These are phyloP conservation scores for Gonapodya sp. DNA, from an alignment of 192 early-diverging fungal genomes.

Conservation along the genomic window DNA sequence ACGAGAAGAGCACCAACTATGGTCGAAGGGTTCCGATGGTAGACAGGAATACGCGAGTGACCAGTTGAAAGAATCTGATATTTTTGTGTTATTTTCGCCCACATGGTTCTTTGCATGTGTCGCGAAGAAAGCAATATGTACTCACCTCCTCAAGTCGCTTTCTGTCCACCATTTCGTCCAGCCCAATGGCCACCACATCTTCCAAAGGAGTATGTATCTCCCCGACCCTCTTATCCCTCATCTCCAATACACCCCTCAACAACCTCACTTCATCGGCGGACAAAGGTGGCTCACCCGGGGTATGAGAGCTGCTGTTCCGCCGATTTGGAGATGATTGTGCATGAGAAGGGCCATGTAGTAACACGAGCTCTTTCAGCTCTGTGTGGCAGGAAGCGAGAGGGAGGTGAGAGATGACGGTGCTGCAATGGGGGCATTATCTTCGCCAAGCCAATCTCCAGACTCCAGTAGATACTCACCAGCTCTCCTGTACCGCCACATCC, in stretches of 20 bases:
- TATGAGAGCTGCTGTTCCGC: neutral
- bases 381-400: neutral
- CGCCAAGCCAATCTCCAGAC: neutral
- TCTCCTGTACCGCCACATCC: neutral
- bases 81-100: slow-evolving; percentile 44
- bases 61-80: slow-evolving; percentile 59
- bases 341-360: slow-evolving; percentile 43
- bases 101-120: slow-evolving; percentile 57
- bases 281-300: slow-evolving; percentile 25
- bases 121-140: slow-evolving; percentile 58
- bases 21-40: slow-evolving; percentile 43
- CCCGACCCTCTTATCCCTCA: neutral
- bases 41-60: slow-evolving; percentile 69
- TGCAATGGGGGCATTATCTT: neutral
- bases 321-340: neutral
- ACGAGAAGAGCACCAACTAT: slow-evolving; percentile 68
- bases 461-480: neutral
- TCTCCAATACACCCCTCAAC: slow-evolving; percentile 35
- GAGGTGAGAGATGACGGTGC: neutral
- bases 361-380: slow-evolving; percentile 69
- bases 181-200: neutral
- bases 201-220: neutral
- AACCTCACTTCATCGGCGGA: slow-evolving; percentile 72
- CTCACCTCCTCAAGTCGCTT: slow-evolving; percentile 34
- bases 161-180: neutral